phyloP scores from a whole-genome alignment of 371 early-diverging fungal genomes.

The Mucor mucedo region DNA sequence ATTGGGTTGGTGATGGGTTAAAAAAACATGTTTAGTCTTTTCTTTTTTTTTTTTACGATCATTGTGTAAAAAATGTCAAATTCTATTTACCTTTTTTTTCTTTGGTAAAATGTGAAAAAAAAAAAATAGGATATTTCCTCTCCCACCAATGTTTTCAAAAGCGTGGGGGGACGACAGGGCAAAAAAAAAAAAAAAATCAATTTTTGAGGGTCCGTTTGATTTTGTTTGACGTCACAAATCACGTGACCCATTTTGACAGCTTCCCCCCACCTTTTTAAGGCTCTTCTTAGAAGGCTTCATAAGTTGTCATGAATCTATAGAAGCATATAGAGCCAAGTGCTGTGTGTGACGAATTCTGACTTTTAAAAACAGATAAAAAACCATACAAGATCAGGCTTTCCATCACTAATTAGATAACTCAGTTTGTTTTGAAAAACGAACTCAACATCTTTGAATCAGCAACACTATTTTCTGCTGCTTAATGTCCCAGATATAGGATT shows the following conservation, averaged over 20 bases:
- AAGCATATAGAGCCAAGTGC: no score
- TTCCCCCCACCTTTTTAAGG: no score
- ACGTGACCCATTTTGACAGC: background rate
- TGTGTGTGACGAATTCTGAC: no score
- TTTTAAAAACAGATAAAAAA: no score
- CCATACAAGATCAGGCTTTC: no score
- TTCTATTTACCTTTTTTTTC: background rate
- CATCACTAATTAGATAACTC: no score
- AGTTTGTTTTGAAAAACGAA: no score
- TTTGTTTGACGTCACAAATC: background rate
- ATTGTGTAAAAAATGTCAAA: background rate
- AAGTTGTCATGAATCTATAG: no score
- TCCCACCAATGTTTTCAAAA: background rate
- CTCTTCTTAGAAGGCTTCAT: no score
- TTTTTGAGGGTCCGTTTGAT: background rate
- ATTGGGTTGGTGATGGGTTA: background rate
- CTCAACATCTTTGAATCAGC: no score
- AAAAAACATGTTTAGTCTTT: background rate
- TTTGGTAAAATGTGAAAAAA: constrained; percentile 2
- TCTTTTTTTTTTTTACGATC: background rate
- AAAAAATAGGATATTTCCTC: background rate
- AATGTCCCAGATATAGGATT: no score
- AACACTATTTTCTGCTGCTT: no score
- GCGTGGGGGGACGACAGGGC: constrained; percentile 1
- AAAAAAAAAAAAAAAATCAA: background rate